A percentile compares a stretch with the other conserved stretches of the same genome.
phyloP scores from a whole-genome alignment of 2,329 filamentous ascomycete genomes.

The Talaromyces atroroseus region DNA sequence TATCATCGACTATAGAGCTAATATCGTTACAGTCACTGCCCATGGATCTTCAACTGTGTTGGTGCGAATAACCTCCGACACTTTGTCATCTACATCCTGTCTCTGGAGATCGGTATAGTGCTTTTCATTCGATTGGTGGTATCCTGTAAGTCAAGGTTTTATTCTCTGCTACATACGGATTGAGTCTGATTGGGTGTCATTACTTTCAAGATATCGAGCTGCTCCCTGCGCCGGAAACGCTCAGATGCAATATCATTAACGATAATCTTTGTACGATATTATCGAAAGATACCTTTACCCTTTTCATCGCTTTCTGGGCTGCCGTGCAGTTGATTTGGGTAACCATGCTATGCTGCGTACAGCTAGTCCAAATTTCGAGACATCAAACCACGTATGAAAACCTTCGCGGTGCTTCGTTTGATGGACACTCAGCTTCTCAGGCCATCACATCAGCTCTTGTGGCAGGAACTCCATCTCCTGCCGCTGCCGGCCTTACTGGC shows the following conservation, averaged over 20 bases:
- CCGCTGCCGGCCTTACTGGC: constrained; percentile 65
- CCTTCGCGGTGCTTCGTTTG: constrained; percentile 72
- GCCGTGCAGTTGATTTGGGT: constrained; percentile 88
- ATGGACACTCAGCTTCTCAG: constrained; percentile 48
- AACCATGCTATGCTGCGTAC: constrained; percentile 91
- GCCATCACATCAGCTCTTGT: constrained; percentile 65
- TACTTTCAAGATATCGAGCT: constrained; percentile 41
- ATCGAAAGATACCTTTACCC: constrained; percentile 76
- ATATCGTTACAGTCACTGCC: constrained; percentile 67
- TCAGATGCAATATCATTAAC: constrained; percentile 69
- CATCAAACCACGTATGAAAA: constrained; percentile 96
- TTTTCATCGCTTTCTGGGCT: constrained; percentile 73
- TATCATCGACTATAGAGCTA: constrained; percentile 10
- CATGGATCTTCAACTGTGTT: constrained; percentile 96
- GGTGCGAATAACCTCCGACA: constrained; percentile 94
- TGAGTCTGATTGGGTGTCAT: not conserved
- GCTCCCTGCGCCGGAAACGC: constrained; percentile 47
- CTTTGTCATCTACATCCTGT: constrained; percentile 85
- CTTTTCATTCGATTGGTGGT: constrained; percentile 67
- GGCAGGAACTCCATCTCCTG: constrained; percentile 59
- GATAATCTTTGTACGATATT: constrained; percentile 67
- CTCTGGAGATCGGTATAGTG: constrained; percentile 68
- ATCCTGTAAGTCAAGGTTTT: constrained; percentile 53
- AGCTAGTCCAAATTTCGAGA: constrained; percentile 84
- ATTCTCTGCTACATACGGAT: not conserved